Evolutionary conservation across 2,329 filamentous ascomycete genomes (phyloP).

Genomic region (Penicillium sp.): DNA sequence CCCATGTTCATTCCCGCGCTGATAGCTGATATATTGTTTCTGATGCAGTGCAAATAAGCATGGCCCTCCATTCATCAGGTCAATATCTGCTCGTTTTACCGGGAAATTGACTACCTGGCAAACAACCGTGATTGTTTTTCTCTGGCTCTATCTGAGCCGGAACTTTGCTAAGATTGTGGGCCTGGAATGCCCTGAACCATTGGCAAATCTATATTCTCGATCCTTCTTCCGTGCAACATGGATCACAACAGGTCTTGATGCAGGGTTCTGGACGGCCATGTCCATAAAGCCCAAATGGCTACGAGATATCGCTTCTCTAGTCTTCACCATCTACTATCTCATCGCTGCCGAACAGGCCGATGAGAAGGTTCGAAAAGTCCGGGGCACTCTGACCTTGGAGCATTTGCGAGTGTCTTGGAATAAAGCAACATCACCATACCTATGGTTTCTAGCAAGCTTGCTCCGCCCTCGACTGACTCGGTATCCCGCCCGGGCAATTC

Average conservation of each 20-base stretch:
- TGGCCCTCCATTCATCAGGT: conserved; percentile 77
- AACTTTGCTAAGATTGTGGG: conserved; percentile 94
- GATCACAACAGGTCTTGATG: conserved; percentile 92
- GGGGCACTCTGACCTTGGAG: conserved; percentile 84
- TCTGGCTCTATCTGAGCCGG: conserved; percentile 87
- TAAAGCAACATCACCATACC: conserved; percentile 86
- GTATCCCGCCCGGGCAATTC: conserved; percentile 79
- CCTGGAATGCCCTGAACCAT: conserved; percentile 87
- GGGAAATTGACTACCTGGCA: conserved; percentile 84
- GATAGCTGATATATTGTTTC: neutral
- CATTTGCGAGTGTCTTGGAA: conserved; percentile 95
- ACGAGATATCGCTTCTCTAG: conserved; percentile 77
- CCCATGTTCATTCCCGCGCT: too few species aligned
- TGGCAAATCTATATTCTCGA: conserved; percentile 90
- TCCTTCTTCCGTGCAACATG: conserved; percentile 96
- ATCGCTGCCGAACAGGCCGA: conserved; percentile 92
- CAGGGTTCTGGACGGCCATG: conserved; percentile 99
- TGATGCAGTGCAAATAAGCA: conserved; percentile 75
- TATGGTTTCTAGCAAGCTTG: conserved; percentile 72
- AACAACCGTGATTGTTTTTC: conserved; percentile 80
- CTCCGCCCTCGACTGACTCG: conserved; percentile 78
- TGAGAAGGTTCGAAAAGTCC: conserved; percentile 91
- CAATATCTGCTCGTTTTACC: conserved; percentile 72
- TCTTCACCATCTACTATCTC: conserved; percentile 89
- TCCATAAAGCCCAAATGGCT: conserved; percentile 79